Base-by-base conservation (phyloP, 2,329 filamentous ascomycete genomes). In the Nemania abortiva region DNA sequence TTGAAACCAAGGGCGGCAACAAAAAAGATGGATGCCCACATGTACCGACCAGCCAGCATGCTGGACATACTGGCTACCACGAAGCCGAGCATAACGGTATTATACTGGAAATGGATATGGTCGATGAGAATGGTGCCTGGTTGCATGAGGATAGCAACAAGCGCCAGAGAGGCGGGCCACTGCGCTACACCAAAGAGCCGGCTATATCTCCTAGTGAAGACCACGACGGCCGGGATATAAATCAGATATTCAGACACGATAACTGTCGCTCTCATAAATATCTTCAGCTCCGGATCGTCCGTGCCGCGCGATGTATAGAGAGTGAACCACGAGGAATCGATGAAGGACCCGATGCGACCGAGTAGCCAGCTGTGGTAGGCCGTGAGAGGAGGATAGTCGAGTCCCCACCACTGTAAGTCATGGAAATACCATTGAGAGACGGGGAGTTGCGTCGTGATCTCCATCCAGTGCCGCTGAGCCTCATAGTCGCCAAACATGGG, bases 381-480 rank as follows among this genome's bases (percentile, higher is more conserved):
- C 62, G 96, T 99, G 82, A 99, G 87, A 61, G 96, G 96, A 65
- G 96, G 96, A 80, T 99, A 99, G 82, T 99, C 96, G 73, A 99
- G 87, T 0, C 97, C 97, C 96, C 96, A 99, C 91, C 95, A 99
- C 77, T 95, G 87, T 53, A 98, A 85, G 79, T 99, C 95, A 80
- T 99, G 94, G 78, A 97, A 97, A 81, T 99, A 99, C 96, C 97
- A 99, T 80, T 96, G 92, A 11, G 94, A 96, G 45, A 97, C 86
- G 15, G 96, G 96, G 1, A 99, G 85, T 68, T 97, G 89, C 9
- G 89, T 92, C 1, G 96, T 98, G 73, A 99, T 86, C 78, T 99
- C 96, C 95, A 99, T 97, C 96, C 96, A 99, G 81, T 99, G 96
- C 75, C 96, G 86, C 81, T 99, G 96, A 3, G 97, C 96, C 84